phyloP scores from a whole-genome alignment of 805 yeast genomes.

The Clavispora fructus region DNA sequence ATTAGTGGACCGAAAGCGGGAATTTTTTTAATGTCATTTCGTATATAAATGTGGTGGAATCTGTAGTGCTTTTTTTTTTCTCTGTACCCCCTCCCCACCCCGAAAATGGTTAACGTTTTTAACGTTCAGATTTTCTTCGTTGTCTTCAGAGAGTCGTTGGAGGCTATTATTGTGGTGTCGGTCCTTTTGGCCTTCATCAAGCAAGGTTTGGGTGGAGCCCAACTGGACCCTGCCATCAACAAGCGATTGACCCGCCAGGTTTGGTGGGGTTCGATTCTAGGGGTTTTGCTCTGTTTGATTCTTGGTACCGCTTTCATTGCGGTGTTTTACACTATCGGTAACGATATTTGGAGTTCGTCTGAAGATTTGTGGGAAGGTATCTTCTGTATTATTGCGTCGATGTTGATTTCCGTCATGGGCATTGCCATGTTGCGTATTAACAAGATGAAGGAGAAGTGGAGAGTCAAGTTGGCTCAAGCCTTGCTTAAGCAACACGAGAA shows the following conservation, averaged over 20 bases:
- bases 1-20: background rate
- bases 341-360: constrained; percentile 78
- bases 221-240: constrained; percentile 46
- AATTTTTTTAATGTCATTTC: background rate
- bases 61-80: background rate
- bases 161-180: constrained; percentile 87
- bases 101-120: constrained; percentile 50
- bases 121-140: constrained; percentile 78
- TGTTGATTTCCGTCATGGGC: constrained; percentile 91
- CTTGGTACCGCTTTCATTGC: constrained; percentile 95
- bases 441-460: constrained; percentile 96
- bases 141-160: constrained; percentile 89
- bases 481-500: constrained; percentile 51
- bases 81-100: background rate
- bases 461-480: constrained; percentile 87
- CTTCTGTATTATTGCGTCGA: constrained; percentile 83
- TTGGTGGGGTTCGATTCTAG: constrained; percentile 75
- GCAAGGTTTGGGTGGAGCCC: constrained; percentile 67
- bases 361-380: constrained; percentile 98
- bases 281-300: constrained; percentile 72
- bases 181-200: constrained; percentile 87
- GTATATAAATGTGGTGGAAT: background rate
- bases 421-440: constrained; percentile 92
- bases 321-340: constrained; percentile 75
- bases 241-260: constrained; percentile 69